Base-by-base conservation (phyloP, 2,329 filamentous ascomycete species). In the Pseudopyricularia cyperi region DNA sequence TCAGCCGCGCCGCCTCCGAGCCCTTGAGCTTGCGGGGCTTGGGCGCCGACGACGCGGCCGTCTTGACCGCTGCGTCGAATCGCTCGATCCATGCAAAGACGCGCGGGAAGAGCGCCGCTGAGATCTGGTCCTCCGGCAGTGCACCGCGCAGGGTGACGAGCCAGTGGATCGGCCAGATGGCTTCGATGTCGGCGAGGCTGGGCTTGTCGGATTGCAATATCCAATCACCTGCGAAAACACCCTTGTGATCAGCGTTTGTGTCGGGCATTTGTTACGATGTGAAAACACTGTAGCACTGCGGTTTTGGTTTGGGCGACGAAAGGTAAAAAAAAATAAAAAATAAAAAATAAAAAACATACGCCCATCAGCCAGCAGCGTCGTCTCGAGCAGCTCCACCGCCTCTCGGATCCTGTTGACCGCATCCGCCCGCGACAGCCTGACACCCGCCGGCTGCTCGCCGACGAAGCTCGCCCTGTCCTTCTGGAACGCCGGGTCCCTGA, bases 131-230 rank as follows among this genome's bases (percentile, higher is more conserved):
- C 48, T 66, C 53, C 4, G 78, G 74, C 47, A 86, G 69, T 14
- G 76, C 75, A 22, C 39, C 39, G 12, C 74, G 73, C 47, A 86
- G 67, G 11, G 65, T 67, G 3, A 66, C 62, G 2, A 87, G 64
- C 85, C 85, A 89, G 63, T 83, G 75, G 57, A 88, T 74, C 0
- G 76, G 72, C 81, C 80, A 87, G 12, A 84, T 67, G 44, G 76
- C 79, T 66, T 89, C 80, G 54, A 89, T 79, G 62, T 89, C 85
- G 4, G 77, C 81, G 55, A 87, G 63, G 1, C 70, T 73, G 1
- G 80, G 78, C 17, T 64, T 63, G 5, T 39, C 60, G 1, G 72
- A 76, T 11, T 68, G 71, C 12, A 83, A 65, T 8, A 88, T 65
- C 83, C 83, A 89, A 3, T 74, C 62, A 52, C 48, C 48, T 49